phyloP scores from a whole-genome alignment of 1,284 basidiomycete genomes.

The Leccinum insolens region DNA sequence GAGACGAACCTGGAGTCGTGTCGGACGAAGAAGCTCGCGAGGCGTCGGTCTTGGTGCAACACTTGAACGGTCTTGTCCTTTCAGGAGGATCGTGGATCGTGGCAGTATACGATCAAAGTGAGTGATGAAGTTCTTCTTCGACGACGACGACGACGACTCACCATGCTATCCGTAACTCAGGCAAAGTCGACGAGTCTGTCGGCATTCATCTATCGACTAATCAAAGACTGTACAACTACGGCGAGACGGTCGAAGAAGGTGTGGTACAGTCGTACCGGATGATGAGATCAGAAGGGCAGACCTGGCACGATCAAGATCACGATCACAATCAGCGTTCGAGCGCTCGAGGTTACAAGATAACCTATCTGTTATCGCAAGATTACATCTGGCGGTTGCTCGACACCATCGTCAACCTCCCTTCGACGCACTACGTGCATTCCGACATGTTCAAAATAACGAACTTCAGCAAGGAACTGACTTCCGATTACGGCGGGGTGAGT shows the following conservation, averaged over 20 bases:
- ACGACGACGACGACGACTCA: no score
- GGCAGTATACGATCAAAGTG: neutral
- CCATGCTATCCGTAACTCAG: neutral
- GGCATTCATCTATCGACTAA: neutral
- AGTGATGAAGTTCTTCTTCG: no score
- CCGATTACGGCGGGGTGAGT: neutral
- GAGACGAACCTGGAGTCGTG: no score
- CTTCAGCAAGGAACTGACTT: neutral
- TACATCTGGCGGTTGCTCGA: neutral
- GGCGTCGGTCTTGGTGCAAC: no score
- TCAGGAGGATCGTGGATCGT: neutral
- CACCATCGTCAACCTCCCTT: neutral
- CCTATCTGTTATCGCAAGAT: neutral
- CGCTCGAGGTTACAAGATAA: neutral
- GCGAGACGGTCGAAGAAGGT: neutral
- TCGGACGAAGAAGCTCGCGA: no score
- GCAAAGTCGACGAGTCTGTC: neutral
- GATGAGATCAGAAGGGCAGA: neutral
- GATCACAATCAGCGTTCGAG: neutral
- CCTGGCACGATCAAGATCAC: neutral
- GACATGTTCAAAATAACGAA: neutral
- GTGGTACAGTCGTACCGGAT: neutral
- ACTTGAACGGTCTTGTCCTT: neutral
- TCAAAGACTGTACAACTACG: neutral
- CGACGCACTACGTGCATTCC: neutral